phyloP scores from a whole-genome alignment of 1,284 basidiomycete genomes.

The Ceratobasidium papillatum region DNA sequence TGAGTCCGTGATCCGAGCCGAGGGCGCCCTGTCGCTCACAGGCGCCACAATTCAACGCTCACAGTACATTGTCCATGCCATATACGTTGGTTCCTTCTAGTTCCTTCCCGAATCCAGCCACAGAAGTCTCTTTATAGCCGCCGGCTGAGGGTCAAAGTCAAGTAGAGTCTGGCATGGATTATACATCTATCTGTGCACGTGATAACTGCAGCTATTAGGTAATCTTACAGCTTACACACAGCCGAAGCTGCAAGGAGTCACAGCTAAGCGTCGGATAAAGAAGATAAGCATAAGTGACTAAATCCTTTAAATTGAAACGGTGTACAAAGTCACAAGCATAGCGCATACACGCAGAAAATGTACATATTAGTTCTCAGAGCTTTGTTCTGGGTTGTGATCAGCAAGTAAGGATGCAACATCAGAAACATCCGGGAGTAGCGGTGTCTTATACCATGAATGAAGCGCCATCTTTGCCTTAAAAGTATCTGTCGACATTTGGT shows the following conservation, averaged over 20 bases:
- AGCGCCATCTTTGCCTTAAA: background rate
- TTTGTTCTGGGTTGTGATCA: background rate
- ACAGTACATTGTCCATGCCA: background rate
- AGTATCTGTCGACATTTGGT: background rate
- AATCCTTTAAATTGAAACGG: background rate
- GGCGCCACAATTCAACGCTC: background rate
- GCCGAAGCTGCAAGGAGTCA: background rate
- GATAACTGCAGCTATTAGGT: background rate
- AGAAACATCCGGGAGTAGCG: background rate
- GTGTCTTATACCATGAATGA: conserved; percentile 1
- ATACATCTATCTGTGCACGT: background rate
- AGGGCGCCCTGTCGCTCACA: background rate
- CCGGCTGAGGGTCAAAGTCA: background rate
- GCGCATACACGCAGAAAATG: background rate
- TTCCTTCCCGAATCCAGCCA: background rate
- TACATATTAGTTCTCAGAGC: background rate
- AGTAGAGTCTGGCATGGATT: background rate
- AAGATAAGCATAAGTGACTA: background rate
- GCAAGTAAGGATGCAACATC: background rate
- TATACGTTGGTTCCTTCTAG: background rate
- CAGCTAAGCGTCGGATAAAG: background rate
- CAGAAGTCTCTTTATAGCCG: background rate
- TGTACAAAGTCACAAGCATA: background rate
- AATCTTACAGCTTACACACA: background rate
- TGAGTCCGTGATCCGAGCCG: background rate